Conservation (phyloP, 495 filamentous ascomycete genomes). For the Penicillium tannophilum region DNA sequence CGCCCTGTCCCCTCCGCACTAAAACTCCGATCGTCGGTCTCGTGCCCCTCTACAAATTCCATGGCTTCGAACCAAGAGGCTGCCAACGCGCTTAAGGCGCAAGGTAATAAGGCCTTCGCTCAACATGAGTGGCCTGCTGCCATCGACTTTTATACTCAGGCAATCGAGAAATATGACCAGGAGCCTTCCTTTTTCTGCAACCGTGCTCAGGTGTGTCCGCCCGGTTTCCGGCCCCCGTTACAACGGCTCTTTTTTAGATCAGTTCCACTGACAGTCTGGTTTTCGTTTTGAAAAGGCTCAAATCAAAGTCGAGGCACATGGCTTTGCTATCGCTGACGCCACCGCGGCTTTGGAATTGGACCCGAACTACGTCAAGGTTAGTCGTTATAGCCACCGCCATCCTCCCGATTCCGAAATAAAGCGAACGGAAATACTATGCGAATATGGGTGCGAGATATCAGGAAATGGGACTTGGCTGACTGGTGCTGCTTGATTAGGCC, state of each 20-base stretch:
- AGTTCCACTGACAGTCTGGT: constrained; percentile 23
- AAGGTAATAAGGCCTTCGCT: constrained; percentile 92
- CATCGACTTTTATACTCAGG: constrained; percentile 83
- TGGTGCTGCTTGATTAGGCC: constrained; percentile 56
- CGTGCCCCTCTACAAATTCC: constrained; percentile 36
- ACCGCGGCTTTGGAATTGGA: constrained; percentile 93
- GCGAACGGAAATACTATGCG: background rate
- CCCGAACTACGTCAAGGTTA: constrained; percentile 80
- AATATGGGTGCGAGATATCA: background rate
- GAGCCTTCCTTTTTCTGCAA: constrained; percentile 93
- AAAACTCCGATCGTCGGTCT: constrained; percentile 29
- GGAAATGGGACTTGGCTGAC: constrained; percentile 9
- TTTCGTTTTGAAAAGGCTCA: constrained; percentile 62
- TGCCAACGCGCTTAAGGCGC: constrained; percentile 82
- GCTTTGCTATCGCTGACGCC: constrained; percentile 88
- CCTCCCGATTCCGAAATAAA: background rate
- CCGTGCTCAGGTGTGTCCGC: constrained; percentile 75
- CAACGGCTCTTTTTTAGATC: background rate
- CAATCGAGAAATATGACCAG: constrained; percentile 81
- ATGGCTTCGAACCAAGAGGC: constrained; percentile 63
- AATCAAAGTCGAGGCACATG: constrained; percentile 93
- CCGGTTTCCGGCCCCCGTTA: constrained; percentile 11
- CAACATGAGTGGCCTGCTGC: constrained; percentile 85
- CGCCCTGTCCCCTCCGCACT: constrained; percentile 11
- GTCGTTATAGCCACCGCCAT: constrained; percentile 15